Evolutionary conservation across 345 rosid genomes (phyloP).

Genomic region (Dovyalis caffra): DNA sequence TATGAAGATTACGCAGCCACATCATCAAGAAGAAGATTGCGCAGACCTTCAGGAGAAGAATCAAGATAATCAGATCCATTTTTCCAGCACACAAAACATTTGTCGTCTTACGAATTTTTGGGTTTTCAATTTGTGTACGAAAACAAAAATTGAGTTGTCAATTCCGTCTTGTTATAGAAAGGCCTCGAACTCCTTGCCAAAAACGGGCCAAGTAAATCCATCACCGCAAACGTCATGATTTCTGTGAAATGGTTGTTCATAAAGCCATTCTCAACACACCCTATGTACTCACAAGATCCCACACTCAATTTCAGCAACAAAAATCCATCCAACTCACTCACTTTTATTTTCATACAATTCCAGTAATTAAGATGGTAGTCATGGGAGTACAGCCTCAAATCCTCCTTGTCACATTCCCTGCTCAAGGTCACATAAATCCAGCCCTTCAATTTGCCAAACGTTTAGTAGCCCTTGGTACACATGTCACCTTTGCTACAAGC

Average conservation of each 20-base stretch:
- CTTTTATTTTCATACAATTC: background rate
- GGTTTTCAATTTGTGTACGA: background rate
- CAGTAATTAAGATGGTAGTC: background rate
- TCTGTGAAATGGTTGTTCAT: too few species aligned
- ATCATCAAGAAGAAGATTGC: too few species aligned
- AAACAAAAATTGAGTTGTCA: background rate
- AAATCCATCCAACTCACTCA: background rate
- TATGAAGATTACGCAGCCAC: too few species aligned
- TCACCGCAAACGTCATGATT: too few species aligned
- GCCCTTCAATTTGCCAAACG: constrained; percentile 10
- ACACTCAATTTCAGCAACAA: background rate
- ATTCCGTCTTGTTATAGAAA: too few species aligned
- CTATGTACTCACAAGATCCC: background rate
- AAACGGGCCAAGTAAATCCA: too few species aligned
- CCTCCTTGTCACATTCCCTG: constrained; percentile 4
- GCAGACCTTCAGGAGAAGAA: too few species aligned
- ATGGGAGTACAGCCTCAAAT: background rate
- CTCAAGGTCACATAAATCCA: constrained; percentile 12
- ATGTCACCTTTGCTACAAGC: constrained; percentile 5
- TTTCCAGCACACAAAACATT: too few species aligned
- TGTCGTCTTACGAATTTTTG: too few species aligned
- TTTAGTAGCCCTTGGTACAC: background rate
- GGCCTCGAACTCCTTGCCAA: background rate
- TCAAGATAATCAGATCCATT: too few species aligned
- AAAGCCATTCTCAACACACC: background rate